Conservation (phyloP, 2,329 filamentous ascomycete genomes). For the Aspergillus sojae region DNA sequence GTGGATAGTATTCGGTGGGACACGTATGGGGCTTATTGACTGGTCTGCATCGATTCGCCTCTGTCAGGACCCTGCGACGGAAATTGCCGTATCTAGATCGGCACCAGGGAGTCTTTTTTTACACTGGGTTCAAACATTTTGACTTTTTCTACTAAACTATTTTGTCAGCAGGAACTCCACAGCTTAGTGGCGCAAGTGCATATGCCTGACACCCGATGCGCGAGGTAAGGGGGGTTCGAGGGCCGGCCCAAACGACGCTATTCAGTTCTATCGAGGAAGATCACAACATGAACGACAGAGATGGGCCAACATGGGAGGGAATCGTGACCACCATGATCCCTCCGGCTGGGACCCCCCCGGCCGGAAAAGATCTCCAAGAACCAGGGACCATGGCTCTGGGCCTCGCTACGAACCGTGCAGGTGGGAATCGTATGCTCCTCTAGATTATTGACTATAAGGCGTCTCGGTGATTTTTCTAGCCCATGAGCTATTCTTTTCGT, state of each 20-base stretch:
- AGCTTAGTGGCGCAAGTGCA: not conserved
- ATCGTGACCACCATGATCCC: not conserved
- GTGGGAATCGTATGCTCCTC: not conserved
- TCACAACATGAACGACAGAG: slow-evolving; percentile 3
- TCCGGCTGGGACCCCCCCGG: not conserved
- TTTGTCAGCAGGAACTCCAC: slow-evolving; percentile 2
- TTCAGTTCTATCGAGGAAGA: slow-evolving; percentile 1
- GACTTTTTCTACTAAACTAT: not conserved
- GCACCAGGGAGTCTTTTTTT: not conserved
- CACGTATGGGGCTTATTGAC: slow-evolving; percentile 2
- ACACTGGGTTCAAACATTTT: not conserved
- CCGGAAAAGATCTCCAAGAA: slow-evolving; percentile 2
- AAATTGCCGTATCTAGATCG: slow-evolving; percentile 4
- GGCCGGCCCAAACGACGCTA: not conserved
- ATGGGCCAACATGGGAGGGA: not conserved
- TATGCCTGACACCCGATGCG: slow-evolving; percentile 20
- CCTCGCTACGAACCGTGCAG: not conserved
- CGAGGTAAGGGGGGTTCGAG: slow-evolving; percentile 14
- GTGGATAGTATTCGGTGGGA: not conserved
- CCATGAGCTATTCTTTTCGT: slow-evolving; percentile 1
- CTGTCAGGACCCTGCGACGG: not conserved
- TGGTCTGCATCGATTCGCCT: not conserved
- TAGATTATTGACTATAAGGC: not conserved
- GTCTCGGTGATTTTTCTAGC: not conserved
- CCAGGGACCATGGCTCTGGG: not conserved